Percentiles rank a stretch among this genome's conserved stretches.
Evolutionary conservation across 768 basidiomycete species (phyloP).

Genomic region (Jaapia argillacea): DNA sequence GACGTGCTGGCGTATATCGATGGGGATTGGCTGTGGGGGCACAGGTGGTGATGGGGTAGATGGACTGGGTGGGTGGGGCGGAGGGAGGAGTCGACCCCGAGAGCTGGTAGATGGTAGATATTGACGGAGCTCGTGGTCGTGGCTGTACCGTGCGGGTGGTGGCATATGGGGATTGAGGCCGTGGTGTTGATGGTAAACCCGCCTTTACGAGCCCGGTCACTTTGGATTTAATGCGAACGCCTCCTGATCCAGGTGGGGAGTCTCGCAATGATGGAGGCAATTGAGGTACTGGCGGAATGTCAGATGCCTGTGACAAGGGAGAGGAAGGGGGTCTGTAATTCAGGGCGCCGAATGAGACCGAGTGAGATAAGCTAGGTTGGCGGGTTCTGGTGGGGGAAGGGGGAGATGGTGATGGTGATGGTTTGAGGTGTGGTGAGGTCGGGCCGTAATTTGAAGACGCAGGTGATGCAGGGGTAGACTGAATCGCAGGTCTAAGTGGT

Average conservation of each 20-base stretch:
- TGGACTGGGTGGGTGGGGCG: constrained; percentile 5
- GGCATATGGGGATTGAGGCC: constrained; percentile 9
- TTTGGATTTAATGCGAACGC: constrained; percentile 47
- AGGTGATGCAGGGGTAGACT: background rate
- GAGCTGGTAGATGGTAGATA: constrained; percentile 18
- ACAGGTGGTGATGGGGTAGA: constrained; percentile 48
- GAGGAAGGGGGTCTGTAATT: background rate
- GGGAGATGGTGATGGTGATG: background rate
- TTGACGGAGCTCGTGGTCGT: constrained; percentile 18
- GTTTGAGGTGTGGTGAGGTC: too few species aligned
- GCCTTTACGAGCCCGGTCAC: constrained; percentile 40
- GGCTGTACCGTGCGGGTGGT: constrained; percentile 8
- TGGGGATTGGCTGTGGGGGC: constrained; percentile 49
- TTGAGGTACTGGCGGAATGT: background rate
- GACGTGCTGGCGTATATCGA: constrained; percentile 29
- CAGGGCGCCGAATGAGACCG: background rate
- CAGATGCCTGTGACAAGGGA: background rate
- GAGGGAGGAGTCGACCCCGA: constrained; percentile 12
- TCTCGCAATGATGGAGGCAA: background rate
- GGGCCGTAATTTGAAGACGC: too few species aligned
- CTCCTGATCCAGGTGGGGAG: constrained; percentile 3
- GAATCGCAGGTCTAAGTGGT: background rate
- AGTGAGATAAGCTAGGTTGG: background rate
- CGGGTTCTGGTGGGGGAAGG: background rate
- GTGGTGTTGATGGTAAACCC: background rate